Base-by-base conservation (phyloP, 106 monocot species). In the Allium cepa region DNA sequence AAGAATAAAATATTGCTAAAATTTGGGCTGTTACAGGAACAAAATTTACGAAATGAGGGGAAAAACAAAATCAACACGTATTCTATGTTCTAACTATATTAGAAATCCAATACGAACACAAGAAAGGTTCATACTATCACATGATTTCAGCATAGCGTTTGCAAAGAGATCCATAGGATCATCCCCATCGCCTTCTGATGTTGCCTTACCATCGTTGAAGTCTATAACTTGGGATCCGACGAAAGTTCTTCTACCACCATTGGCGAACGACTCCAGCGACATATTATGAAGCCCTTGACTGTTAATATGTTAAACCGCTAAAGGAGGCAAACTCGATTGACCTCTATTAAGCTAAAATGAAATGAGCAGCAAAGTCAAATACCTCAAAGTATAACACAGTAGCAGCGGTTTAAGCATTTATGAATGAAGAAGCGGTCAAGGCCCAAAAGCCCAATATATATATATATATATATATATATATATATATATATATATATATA, bases 151-250 rank as follows among this genome's bases (percentile, higher is more conserved):
- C 5, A 56, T 56, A 36, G 36, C 36, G 3, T 56, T 27, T 3
- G 68, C 53, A 56, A 69, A 69, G 56, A 69, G 68, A 56, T 69
- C 68, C 5, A 69, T 14, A 17, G 13, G 45, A 16, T 69, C 68
- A 26, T 69, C 68, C 2, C 18, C 55, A n/a, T 56, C 67, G 11
- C 67, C 28, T 7, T 26, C 68, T 17, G 64, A n/a, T 8, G 18
- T 16, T 49, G 47, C 49, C 3, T 56, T 10, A 49, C 51, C 56
- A 46, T 17, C 17, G 4, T 51, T 8, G 68, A 56, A 27, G 53
- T 53, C 26, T 17, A 14, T 50, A 53, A 67, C 26, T 10, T 56
- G 68, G n/a, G 68, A 56, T 56, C 55, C 56, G 56, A 56, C 56
- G 18, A 56, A 69, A 6, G 56, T 51, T 45, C 68, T 55, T 46